A percentile compares a stretch with the other conserved stretches of the same genome.
Evolutionary conservation across 768 basidiomycete genomes (phyloP).

Genomic region (Tricholomella constricta): DNA sequence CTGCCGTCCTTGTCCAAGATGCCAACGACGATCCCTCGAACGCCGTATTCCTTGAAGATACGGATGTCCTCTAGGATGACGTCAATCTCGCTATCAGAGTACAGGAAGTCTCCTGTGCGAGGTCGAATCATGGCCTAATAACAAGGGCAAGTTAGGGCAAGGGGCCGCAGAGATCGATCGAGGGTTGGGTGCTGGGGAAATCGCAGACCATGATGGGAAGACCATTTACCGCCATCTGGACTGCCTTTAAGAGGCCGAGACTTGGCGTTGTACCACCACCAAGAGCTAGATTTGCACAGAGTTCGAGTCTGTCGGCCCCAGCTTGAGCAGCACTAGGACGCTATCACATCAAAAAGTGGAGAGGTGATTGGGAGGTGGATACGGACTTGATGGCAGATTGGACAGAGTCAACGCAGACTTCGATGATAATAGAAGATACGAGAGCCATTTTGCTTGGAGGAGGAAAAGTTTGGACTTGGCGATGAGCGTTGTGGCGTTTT

Average conservation of each 20-base stretch:
- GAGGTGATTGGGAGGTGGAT: slow-evolving; percentile 13
- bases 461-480: too few relatives aligned
- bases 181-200: slow-evolving; percentile 5
- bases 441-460: slow-evolving; percentile 8
- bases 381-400: slow-evolving; percentile 67
- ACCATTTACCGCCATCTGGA: slow-evolving; percentile 49
- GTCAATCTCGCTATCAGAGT: slow-evolving; percentile 62
- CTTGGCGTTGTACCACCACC: slow-evolving; percentile 87
- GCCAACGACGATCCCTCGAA: slow-evolving; percentile 70
- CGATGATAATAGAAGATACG: slow-evolving; percentile 36
- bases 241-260: slow-evolving; percentile 65
- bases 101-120: slow-evolving; percentile 77
- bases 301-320: slow-evolving; percentile 76
- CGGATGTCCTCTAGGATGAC: slow-evolving; percentile 78
- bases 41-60: slow-evolving; percentile 55
- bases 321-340: slow-evolving; percentile 61
- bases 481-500: too few relatives aligned
- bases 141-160: slow-evolving; percentile 8
- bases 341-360: slow-evolving; percentile 9
- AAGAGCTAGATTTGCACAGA: slow-evolving; percentile 67
- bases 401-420: slow-evolving; percentile 79
- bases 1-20: slow-evolving; percentile 56
- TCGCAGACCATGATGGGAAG: slow-evolving; percentile 67
- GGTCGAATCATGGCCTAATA: slow-evolving; percentile 79
- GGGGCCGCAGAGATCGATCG: slow-evolving; percentile 2